Evolutionary conservation across 768 basidiomycete genomes (phyloP).

Genomic region (Leccinum barrowsii): DNA sequence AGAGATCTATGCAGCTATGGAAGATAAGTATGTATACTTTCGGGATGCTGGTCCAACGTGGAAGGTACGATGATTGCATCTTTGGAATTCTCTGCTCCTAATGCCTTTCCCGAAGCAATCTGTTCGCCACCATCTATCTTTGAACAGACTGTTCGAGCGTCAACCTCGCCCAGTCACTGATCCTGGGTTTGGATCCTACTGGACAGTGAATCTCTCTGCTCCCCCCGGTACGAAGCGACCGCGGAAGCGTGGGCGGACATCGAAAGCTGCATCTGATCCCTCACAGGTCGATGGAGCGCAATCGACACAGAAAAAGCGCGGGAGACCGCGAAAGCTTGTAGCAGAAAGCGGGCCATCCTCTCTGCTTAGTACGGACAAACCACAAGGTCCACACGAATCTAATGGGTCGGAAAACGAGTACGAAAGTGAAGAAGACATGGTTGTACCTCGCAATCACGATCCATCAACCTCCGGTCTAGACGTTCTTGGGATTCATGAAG

Average conservation of each 20-base stretch:
- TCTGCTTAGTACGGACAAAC: slow-evolving; percentile 31
- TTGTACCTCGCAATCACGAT: slow-evolving; percentile 43
- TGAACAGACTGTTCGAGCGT: slow-evolving; percentile 79
- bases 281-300: slow-evolving; percentile 9
- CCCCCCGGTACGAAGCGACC: slow-evolving; percentile 85
- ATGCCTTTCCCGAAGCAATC: slow-evolving; percentile 59
- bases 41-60: slow-evolving; percentile 77
- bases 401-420: slow-evolving; percentile 49
- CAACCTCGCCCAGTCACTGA: slow-evolving; percentile 80
- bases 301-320: slow-evolving; percentile 36
- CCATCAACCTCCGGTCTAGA: slow-evolving; percentile 38
- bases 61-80: slow-evolving; percentile 54
- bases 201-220: slow-evolving; percentile 85
- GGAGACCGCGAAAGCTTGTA: slow-evolving; percentile 35
- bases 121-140: slow-evolving; percentile 78
- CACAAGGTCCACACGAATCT: slow-evolving; percentile 38
- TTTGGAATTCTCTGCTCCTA: background rate
- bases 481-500: slow-evolving; percentile 31
- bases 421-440: slow-evolving; percentile 68
- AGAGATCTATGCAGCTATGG: slow-evolving; percentile 85
- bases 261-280: slow-evolving; percentile 38
- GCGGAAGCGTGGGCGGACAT: slow-evolving; percentile 69
- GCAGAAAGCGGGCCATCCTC: slow-evolving; percentile 18
- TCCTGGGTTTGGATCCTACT: slow-evolving; percentile 85
- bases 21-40: slow-evolving; percentile 80